phyloP scores from a whole-genome alignment of 1,284 basidiomycete species.

The Fomitiporia mediterranea region DNA sequence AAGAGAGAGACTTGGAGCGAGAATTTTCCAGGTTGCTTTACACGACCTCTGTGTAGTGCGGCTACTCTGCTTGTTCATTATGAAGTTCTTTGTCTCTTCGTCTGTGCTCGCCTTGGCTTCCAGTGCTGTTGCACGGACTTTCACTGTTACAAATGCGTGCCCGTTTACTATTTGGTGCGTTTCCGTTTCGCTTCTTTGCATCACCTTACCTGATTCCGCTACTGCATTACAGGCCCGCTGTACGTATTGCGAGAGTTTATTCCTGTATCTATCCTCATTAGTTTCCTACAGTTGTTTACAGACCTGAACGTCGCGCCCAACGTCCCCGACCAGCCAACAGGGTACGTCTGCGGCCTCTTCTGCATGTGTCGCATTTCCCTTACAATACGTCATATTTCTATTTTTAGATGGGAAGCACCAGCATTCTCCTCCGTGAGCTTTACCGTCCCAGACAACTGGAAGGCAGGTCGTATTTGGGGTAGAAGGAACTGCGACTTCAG shows the following conservation, averaged over 20 bases:
- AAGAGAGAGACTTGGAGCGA: too few relatives aligned
- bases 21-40: too few relatives aligned
- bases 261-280: not conserved
- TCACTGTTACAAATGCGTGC: slow-evolving; percentile 31
- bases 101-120: slow-evolving; percentile 25
- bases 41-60: not conserved
- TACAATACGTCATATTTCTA: not conserved
- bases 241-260: not conserved
- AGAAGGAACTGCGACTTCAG: slow-evolving; percentile 46
- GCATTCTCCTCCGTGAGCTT: slow-evolving; percentile 23
- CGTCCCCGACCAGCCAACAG: slow-evolving; percentile 19
- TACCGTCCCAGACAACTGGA: slow-evolving; percentile 30
- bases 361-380: too few relatives aligned
- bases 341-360: not conserved
- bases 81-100: slow-evolving; percentile 20
- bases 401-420: slow-evolving; percentile 25
- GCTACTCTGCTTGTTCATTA: not conserved
- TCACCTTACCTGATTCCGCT: not conserved
- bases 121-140: slow-evolving; percentile 36
- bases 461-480: slow-evolving; percentile 35
- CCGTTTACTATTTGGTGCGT: slow-evolving; percentile 32
- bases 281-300: slow-evolving; percentile 21
- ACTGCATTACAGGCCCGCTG: slow-evolving; percentile 20
- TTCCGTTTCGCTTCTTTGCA: not conserved
- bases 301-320: slow-evolving; percentile 23